Evolutionary conservation across 2,329 filamentous ascomycete genomes (phyloP), one percentile per base, ranked within the genome.

Genomic region (Zymoseptoria ardabiliae): DNA sequence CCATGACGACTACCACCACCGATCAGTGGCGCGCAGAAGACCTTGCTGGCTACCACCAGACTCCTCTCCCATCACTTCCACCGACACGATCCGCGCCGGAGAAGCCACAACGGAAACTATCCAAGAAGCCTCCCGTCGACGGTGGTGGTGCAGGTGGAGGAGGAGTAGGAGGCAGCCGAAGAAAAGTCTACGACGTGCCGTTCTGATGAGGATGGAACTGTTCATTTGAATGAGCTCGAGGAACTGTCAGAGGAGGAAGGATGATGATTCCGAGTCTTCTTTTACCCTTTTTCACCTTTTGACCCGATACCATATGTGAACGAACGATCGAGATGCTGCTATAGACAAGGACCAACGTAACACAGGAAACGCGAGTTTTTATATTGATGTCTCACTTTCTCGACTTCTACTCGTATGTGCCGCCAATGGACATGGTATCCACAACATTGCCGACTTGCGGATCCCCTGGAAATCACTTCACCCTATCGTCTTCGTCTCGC

Each of bases 401-500:
- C n/a, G n/a, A n/a, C n/a, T n/a, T n/a, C n/a, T n/a, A n/a, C n/a
- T n/a, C n/a, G n/a, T n/a, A 30, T 28, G 9, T 30, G 2, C 28
- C 8, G 8, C 28, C 28, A 30, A 4, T 11, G 6, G 2, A 8
- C 3, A 2, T 30, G 28, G 28, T 11, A 11, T 30, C 25, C 25
- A 28, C 25, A 9, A n/a, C n/a, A n/a, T n/a, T n/a, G n/a, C n/a
- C n/a, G n/a, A n/a, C n/a, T n/a, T n/a, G n/a, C n/a, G n/a, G n/a
- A n/a, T n/a, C n/a, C n/a, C n/a, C n/a, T n/a, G n/a, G n/a, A n/a
- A n/a, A n/a, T n/a, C n/a, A 41, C 35, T 41, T 17, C 35, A 41
- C 11, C 35, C 35, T 9, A 17, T 53, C 81, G 23, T 82, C 85
- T 61, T 93, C 90, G 68, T 96, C 91, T 61, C 89, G 81, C 0